Evolutionary conservation across 2,329 filamentous ascomycete species (phyloP).

Genomic region (Xylaria polymorpha): DNA sequence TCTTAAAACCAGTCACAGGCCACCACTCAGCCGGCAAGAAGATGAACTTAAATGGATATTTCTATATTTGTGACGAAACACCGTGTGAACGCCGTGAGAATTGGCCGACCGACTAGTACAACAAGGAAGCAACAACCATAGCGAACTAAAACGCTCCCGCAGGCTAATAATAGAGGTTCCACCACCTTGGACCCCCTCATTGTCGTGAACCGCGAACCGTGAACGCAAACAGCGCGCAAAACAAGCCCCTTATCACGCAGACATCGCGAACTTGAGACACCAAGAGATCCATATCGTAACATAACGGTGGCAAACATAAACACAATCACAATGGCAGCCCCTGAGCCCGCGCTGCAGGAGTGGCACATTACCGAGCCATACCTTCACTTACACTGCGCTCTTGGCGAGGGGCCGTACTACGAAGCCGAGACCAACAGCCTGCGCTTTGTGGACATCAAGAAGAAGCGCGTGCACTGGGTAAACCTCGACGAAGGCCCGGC

Average conservation of each 20-base stretch:
- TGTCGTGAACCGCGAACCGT: constrained; percentile 8
- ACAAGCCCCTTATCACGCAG: neutral
- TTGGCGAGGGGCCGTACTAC: constrained; percentile 82
- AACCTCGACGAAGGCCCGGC: constrained; percentile 71
- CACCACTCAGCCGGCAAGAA: neutral
- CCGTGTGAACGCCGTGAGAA: constrained; percentile 18
- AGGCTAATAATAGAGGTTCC: constrained; percentile 24
- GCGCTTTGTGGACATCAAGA: constrained; percentile 86
- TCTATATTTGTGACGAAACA: constrained; percentile 8
- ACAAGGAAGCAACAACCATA: neutral
- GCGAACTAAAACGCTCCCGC: constrained; percentile 16
- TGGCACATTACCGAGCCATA: constrained; percentile 66
- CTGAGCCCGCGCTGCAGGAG: constrained; percentile 52
- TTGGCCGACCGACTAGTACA: neutral
- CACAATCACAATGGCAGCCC: constrained; percentile 37
- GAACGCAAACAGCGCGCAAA: constrained; percentile 18
- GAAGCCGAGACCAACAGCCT: constrained; percentile 72
- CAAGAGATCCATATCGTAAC: neutral
- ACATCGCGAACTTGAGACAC: constrained; percentile 5
- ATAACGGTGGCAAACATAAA: neutral
- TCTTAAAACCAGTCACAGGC: constrained; percentile 13
- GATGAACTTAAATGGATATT: constrained; percentile 6
- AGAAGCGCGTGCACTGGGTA: constrained; percentile 77
- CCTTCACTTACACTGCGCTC: constrained; percentile 71
- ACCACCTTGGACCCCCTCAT: constrained; percentile 21